Evolutionary conservation across 495 filamentous ascomycete species (phyloP), one percentile per base, ranked within the genome.

Genomic region (Penicillium mononematosum): DNA sequence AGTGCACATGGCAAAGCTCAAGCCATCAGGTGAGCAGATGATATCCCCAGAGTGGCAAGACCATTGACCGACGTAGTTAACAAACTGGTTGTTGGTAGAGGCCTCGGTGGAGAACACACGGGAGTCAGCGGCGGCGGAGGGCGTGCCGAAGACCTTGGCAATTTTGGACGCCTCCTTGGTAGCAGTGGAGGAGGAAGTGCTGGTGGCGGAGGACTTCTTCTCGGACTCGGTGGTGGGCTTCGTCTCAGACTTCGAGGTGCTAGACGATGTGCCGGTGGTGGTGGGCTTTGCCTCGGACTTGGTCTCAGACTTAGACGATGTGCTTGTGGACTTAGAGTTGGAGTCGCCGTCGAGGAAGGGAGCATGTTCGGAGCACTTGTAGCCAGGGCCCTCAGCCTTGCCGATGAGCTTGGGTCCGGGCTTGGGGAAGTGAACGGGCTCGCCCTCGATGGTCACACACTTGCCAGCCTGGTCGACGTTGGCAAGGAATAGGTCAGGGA

Each of bases 401-500:
- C 67, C 67, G 5, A 63, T 12, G 5, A 70, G 58, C 7, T 67
- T 62, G 22, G 61, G 31, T 10, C 67, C 67, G 9, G 67, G 67
- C 51, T 54, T 41, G 36, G 67, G 67, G 65, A 71, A 71, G 50
- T 70, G 34, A 2, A 68, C 67, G 7, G 68, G 44, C 9, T 68
- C 44, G 2, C 59, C 55, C 27, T 74, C 73, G 4, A 60, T 59
- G n/a, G 74, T 73, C 22, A 61, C 59, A 46, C 67, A 70, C 16
- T 55, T 57, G 54, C 73, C 72, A n/a, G 57, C 60, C 43, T 72
- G 60, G 9, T 67, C 64, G 31, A 87, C 70, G 50, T 88, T 88
- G 53, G 85, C 84, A 5, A 78, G 63, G 65, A 86, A 88, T 53
- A 88, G 70, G 7, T 76, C 68, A 0, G 86, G 86, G 31, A 60